Base-by-base conservation (phyloP, 1,284 basidiomycete species). In the Naganishia sp. region DNA sequence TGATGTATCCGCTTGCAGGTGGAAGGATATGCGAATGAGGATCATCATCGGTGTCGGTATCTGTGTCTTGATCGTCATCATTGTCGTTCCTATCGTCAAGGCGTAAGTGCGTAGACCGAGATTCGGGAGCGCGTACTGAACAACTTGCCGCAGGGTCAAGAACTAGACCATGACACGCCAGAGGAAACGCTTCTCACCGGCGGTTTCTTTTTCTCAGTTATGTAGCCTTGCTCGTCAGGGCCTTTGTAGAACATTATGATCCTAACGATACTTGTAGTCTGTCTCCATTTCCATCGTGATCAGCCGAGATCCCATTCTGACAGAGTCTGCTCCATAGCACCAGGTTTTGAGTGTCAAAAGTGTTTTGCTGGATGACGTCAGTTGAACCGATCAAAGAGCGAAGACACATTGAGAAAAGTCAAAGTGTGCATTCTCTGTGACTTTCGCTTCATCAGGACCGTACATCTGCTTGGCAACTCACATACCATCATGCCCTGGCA, bases 1-100 rank as follows among this genome's bases (percentile, higher is more conserved):
- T 45, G 25, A 41, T 46, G 63, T 54, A 65, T 61, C 13, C 28
- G 18, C 57, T 47, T n/a, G 51, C 63, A 92, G 90, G 90, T 94
- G 92, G 93, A 94, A 95, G 80, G 93, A 96, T 80, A 95, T 94
- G 90, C 94, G 94, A 87, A 77, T 79, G 79, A 71, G 76, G 66
- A 74, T 80, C 71, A 72, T 75, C 77, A 94, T 96, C 74, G 91
- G 87, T 61, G 84, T 90, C 62, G 91, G 90, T 67, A 87, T 96
- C 73, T 85, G 86, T 63, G 86, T 97, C 67, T 89, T 97, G 77
- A 86, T 96, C 73, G 83, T 94, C 76, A 92, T 97, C 81, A 95
- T 97, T 74, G 88, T 96, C 72, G 90, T 95, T 62, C 90, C 90
- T 49, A 87, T 95, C 73, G 90, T 94, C 76, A 92, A 90, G 82